Percentiles rank a stretch among this genome's conserved stretches.
phyloP scores from a whole-genome alignment of 345 rosid species.

The Murraya koenigii region DNA sequence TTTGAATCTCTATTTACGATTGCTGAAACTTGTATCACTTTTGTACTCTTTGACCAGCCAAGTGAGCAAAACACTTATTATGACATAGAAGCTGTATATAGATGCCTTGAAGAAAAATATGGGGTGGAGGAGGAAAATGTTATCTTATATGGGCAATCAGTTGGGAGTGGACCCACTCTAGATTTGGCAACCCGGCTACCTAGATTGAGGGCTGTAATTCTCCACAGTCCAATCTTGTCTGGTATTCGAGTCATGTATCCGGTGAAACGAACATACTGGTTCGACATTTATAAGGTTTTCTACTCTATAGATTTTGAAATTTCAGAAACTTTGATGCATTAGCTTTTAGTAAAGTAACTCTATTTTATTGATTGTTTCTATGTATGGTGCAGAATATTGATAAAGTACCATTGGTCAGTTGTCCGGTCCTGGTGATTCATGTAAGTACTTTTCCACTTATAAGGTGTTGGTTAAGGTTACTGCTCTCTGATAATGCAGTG shows the following conservation, averaged over 20 bases:
- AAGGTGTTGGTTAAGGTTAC: not conserved
- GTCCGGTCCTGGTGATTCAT: constrained; percentile 81
- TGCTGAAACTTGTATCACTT: constrained; percentile 6
- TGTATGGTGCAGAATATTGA: constrained; percentile 69
- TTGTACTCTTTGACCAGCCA: constrained; percentile 49
- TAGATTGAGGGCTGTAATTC: constrained; percentile 82
- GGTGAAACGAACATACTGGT: constrained; percentile 90
- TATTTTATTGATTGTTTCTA: constrained; percentile 16
- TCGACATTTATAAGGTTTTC: constrained; percentile 83
- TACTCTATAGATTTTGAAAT: not conserved
- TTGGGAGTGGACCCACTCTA: constrained; percentile 93
- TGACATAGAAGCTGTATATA: constrained; percentile 87
- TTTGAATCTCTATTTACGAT: not conserved
- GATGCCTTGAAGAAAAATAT: constrained; percentile 72
- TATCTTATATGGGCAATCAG: constrained; percentile 89
- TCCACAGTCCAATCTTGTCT: constrained; percentile 89
- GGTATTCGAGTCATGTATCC: constrained; percentile 94
- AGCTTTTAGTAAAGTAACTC: not conserved
- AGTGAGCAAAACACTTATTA: constrained; percentile 83
- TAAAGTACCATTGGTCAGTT: constrained; percentile 68
- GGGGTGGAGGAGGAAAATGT: constrained; percentile 81
- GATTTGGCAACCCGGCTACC: constrained; percentile 74
- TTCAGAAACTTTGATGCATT: not conserved
- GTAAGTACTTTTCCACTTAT: constrained; percentile 38
- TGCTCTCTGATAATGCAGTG: not conserved